These are phyloP conservation scores for Eucalyptus sp. DNA, from an alignment of 345 rosid genomes.

Conservation along the genomic window DNA sequence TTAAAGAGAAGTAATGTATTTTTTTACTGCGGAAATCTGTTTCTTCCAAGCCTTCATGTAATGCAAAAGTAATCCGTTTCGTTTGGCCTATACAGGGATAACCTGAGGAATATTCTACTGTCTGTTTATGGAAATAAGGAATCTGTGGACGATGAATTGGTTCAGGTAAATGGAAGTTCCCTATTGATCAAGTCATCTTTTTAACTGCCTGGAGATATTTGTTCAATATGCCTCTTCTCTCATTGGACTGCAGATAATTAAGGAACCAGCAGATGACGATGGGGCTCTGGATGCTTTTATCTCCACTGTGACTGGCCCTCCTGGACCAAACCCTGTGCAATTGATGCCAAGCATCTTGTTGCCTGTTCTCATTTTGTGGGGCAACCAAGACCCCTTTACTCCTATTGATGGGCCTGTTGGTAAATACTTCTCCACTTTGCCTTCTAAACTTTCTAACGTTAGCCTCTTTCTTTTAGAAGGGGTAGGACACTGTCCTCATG, in stretches of 20 bases:
- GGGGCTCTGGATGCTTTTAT: constrained; percentile 91
- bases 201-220: neutral
- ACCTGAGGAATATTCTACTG: constrained; percentile 46
- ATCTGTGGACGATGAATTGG: constrained; percentile 67
- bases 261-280: constrained; percentile 64
- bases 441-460: constrained; percentile 43
- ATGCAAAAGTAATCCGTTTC: neutral
- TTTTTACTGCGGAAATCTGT: neutral
- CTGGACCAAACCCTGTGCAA: constrained; percentile 69
- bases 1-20: constrained; percentile 42
- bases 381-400: constrained; percentile 74
- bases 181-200: neutral
- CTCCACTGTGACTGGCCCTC: constrained; percentile 83
- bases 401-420: constrained; percentile 89
- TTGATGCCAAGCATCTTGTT: constrained; percentile 41
- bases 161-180: constrained; percentile 38
- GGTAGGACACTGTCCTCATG: constrained; percentile 90
- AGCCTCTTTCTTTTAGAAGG: constrained; percentile 51
- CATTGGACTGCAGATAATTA: constrained; percentile 44
- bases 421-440: constrained; percentile 59
- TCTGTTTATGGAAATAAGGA: constrained; percentile 74
- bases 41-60: neutral
- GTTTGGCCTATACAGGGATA: constrained; percentile 38
- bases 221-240: neutral
- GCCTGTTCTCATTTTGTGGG: constrained; percentile 78